Base-by-base conservation (phyloP, 2,329 filamentous ascomycete species). In the Stemphylium lycopersici region DNA sequence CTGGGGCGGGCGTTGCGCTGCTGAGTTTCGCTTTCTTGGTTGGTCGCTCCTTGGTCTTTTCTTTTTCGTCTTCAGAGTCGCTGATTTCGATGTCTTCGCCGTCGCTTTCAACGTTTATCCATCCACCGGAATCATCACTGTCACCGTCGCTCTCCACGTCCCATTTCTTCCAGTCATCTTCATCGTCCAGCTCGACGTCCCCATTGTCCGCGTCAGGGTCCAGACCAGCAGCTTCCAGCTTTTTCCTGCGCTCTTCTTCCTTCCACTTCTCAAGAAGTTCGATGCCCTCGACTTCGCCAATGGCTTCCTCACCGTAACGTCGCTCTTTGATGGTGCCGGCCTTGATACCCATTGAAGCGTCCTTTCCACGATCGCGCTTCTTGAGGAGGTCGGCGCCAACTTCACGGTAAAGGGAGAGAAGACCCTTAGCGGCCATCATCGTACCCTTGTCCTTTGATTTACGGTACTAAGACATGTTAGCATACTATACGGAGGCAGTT, bases 391-490 rank as follows among this genome's bases (percentile, higher is more conserved):
- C 90, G 0, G 95, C 91, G 32, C 89, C 92, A 12, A 96, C 90
- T 70, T 98, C 93, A 64, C 95, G 84, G 79, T 96, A 99, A 5
- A 99, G 81, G 20, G 91, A 91, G 37, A 99, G 81, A 6, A 99
- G 80, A 60, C 95, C 93, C 74, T 95, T 93, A 12, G 93, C 92
- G 6, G 95, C 95, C 95, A 99, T 98, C 85, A 96, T 93, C n/a
- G 95, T 90, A 55, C 93, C 93, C 80, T 98, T 99, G 72, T 99
- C 95, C 73, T 99, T 99, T 72, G 91, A 96, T 81, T 96, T 96
- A 56, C 91, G 86, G 78, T 99, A 98, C 62, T 66, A 38, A 2
- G 3, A 12, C 15, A 6, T 15, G 55, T 65, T 45, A 65, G 55
- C 32, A 13, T 15, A 42, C 5, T 6, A 18, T 20, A 7, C 5